Evolutionary conservation across 306 rosid species (phyloP).

Genomic region (Ochetophila trinervis): DNA sequence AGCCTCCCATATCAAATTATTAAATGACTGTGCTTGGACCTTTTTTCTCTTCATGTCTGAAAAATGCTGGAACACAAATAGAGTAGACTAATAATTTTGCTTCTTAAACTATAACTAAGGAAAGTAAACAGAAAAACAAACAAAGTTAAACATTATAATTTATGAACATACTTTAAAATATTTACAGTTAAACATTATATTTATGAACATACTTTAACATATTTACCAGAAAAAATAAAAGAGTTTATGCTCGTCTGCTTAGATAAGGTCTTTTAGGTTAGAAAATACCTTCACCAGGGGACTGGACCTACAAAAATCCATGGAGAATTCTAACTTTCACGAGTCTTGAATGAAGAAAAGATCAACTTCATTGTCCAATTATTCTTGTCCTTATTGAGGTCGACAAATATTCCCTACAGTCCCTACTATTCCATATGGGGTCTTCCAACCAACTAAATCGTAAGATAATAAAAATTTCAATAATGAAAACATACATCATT

Average conservation of each 20-base stretch:
- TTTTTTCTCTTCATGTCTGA: not conserved
- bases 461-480: constrained; percentile 23
- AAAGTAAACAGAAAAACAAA: not conserved
- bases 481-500: constrained; percentile 25
- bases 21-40: not conserved
- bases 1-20: not conserved
- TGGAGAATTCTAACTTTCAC: constrained; percentile 16
- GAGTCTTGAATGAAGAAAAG: constrained; percentile 19
- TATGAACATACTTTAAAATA: not conserved
- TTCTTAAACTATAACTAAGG: not conserved
- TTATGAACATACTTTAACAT: not conserved
- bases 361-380: constrained; percentile 31
- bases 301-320: constrained; percentile 26
- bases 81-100: not conserved
- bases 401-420: constrained; percentile 22
- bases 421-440: constrained; percentile 33
- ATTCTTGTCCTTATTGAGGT: constrained; percentile 27
- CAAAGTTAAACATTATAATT: not conserved
- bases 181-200: not conserved
- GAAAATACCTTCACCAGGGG: constrained; percentile 3
- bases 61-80: constrained; percentile 6
- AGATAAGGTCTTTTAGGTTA: constrained; percentile 18
- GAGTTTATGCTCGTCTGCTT: not conserved
- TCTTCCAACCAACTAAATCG: constrained; percentile 23
- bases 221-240: constrained; percentile 5